Evolutionary conservation across 768 basidiomycete genomes (phyloP).

Genomic region (Suillus paluster): DNA sequence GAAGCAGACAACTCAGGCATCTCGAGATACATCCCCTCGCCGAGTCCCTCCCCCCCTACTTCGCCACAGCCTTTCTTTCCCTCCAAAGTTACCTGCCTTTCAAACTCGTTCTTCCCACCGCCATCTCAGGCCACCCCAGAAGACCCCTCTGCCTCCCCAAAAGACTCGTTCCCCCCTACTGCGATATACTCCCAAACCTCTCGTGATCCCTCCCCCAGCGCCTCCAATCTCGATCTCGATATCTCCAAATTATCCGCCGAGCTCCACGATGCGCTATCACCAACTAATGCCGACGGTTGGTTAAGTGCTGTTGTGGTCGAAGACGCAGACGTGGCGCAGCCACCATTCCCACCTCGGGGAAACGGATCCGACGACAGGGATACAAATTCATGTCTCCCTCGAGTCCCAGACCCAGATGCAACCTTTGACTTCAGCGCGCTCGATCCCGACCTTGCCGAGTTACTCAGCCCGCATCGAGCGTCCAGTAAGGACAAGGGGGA

Average conservation of each 20-base stretch:
- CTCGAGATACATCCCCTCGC: constrained; percentile 50
- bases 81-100: constrained; percentile 1
- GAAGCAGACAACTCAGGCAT: constrained; percentile 78
- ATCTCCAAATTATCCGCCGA: constrained; percentile 46
- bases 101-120: not conserved
- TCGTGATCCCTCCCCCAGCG: not conserved
- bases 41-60: constrained; percentile 12
- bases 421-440: constrained; percentile 60
- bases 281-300: constrained; percentile 1
- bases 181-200: not conserved
- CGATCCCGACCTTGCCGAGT: constrained; percentile 67
- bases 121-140: not conserved
- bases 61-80: constrained; percentile 6
- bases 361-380: not conserved
- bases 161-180: too few species aligned
- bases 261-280: constrained; percentile 54
- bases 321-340: constrained; percentile 17
- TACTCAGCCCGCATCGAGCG: constrained; percentile 58
- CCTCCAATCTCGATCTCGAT: constrained; percentile 40
- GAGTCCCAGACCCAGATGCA: constrained; percentile 37
- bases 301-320: constrained; percentile 52
- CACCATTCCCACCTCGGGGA: constrained; percentile 21
- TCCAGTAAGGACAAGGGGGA: constrained; percentile 3
- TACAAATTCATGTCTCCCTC: not conserved
- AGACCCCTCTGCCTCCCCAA: not conserved